Percentiles rank a stretch among this genome's conserved stretches.
Evolutionary conservation across 352 stramenopile genomes (phyloP).

Genomic region (Globisporangium radiosum): DNA sequence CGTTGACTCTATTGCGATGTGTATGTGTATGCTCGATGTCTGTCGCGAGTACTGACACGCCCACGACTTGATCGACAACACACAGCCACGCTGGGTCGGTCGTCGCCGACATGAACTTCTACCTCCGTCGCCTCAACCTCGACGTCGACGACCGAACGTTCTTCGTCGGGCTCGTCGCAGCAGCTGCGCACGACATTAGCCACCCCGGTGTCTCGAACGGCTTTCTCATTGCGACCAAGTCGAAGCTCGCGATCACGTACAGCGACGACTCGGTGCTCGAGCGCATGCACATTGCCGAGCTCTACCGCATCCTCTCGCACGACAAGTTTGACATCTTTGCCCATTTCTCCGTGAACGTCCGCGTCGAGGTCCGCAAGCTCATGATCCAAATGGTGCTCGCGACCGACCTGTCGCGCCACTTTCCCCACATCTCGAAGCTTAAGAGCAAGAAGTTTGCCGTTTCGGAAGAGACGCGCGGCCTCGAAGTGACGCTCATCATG

Average conservation of each 20-base stretch:
- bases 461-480: slow-evolving; percentile 30
- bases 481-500: slow-evolving; percentile 63
- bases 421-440: slow-evolving; percentile 62
- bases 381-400: slow-evolving; percentile 76
- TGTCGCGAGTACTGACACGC: neutral
- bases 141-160: slow-evolving; percentile 46
- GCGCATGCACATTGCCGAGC: slow-evolving; percentile 63
- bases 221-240: slow-evolving; percentile 86
- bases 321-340: slow-evolving; percentile 60
- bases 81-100: slow-evolving; percentile 52
- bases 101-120: slow-evolving; percentile 61
- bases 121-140: slow-evolving; percentile 48
- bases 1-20: slow-evolving; percentile 10
- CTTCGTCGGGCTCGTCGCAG: slow-evolving; percentile 72
- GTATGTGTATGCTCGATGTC: neutral
- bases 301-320: slow-evolving; percentile 57
- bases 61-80: neutral
- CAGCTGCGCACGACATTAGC: slow-evolving; percentile 88
- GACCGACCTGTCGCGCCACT: slow-evolving; percentile 70
- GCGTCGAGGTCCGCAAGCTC: slow-evolving; percentile 46
- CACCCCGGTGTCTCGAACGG: slow-evolving; percentile 89
- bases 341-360: slow-evolving; percentile 26
- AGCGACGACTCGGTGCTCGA: slow-evolving; percentile 88
- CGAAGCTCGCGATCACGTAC: slow-evolving; percentile 89
- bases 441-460: slow-evolving; percentile 63